Evolutionary conservation across 1,139 yeast genomes (phyloP).

Genomic region (Diutina catenulata): DNA sequence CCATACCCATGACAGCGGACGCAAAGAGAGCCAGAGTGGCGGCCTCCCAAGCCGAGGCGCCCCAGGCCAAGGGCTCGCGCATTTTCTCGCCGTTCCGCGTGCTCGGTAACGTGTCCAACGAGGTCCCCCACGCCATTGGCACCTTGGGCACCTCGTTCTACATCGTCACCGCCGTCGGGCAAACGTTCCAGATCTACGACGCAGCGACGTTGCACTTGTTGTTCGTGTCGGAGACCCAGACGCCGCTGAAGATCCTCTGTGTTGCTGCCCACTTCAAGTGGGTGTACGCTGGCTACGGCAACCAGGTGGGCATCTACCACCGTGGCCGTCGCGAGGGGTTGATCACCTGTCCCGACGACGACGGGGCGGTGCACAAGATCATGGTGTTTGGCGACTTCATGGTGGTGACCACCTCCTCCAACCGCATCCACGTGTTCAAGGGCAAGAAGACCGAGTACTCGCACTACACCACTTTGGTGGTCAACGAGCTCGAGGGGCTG

Average conservation of each 20-base stretch:
- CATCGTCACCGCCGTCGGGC: slow-evolving; percentile 83
- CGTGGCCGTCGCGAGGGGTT: slow-evolving; percentile 69
- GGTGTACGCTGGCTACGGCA: slow-evolving; percentile 69
- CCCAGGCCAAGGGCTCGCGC: slow-evolving; percentile 15
- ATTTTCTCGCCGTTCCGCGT: slow-evolving; percentile 37
- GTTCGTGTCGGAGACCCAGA: slow-evolving; percentile 76
- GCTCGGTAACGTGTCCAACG: slow-evolving; percentile 63
- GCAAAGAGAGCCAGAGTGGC: too few relatives aligned
- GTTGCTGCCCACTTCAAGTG: slow-evolving; percentile 76
- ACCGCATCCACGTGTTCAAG: slow-evolving; percentile 52
- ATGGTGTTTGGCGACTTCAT: slow-evolving; percentile 72
- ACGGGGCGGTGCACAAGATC: slow-evolving; percentile 29
- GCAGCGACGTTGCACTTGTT: slow-evolving; percentile 77
- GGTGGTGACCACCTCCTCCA: slow-evolving; percentile 43
- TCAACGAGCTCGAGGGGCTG: slow-evolving; percentile 50
- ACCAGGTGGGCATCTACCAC: slow-evolving; percentile 62
- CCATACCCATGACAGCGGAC: too few relatives aligned
- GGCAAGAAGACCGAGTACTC: slow-evolving; percentile 45
- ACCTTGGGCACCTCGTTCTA: slow-evolving; percentile 81
- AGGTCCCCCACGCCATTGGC: slow-evolving; percentile 78
- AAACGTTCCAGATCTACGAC: slow-evolving; percentile 86
- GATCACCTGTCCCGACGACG: slow-evolving; percentile 14
- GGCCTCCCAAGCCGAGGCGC: too few relatives aligned
- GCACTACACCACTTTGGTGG: slow-evolving; percentile 41
- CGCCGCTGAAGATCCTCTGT: slow-evolving; percentile 57